These are phyloP conservation scores for Jackrogersella minutella DNA, from an alignment of 495 filamentous ascomycete species.

Conservation along the genomic window DNA sequence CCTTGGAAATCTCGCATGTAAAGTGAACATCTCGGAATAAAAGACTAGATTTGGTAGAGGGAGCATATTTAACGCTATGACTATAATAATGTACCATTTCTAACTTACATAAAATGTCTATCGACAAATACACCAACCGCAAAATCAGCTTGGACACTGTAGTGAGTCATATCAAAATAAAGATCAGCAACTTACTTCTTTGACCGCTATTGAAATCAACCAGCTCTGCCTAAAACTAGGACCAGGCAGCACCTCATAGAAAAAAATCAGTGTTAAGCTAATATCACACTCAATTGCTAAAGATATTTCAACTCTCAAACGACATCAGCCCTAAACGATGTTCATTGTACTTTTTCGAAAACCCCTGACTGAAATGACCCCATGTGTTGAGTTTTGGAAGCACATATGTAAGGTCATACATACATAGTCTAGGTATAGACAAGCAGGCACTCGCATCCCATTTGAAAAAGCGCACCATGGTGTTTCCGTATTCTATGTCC, in stretches of 20 bases:
- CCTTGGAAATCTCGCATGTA: no score
- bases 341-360: no score
- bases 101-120: not conserved
- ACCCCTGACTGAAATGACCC: no score
- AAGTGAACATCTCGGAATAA: no score
- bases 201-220: not conserved
- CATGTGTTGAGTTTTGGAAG: not conserved
- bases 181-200: not conserved
- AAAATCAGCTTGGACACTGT: not conserved
- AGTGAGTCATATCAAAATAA: conserved; percentile 1
- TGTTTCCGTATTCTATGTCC: not conserved
- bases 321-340: not conserved
- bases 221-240: not conserved
- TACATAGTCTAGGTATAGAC: no score
- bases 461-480: not conserved
- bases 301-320: not conserved
- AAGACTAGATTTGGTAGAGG: no score
- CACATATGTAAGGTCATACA: not conserved
- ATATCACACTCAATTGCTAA: no score
- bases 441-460: not conserved
- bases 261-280: not conserved
- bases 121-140: not conserved
- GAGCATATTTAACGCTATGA: not conserved
- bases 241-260: not conserved
- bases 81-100: no score